Conservation (phyloP, 2,329 filamentous ascomycete species). For the Fonsecaea monophora region DNA sequence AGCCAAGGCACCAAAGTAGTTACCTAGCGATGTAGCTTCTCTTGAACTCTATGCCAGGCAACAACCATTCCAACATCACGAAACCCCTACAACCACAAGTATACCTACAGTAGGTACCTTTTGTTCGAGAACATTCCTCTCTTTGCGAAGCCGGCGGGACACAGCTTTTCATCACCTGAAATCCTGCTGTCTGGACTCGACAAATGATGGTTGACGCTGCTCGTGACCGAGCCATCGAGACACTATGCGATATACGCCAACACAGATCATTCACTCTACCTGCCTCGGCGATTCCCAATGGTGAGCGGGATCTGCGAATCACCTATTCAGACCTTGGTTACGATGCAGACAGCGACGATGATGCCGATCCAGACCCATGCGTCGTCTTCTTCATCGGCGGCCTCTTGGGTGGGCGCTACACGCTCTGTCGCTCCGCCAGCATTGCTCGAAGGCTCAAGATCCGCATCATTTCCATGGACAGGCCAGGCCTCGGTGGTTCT, state of each 20-base stretch:
- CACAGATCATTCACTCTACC: conserved; percentile 18
- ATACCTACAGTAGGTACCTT: too few species aligned
- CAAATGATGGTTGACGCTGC: not conserved
- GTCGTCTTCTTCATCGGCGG: conserved; percentile 20
- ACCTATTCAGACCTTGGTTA: conserved; percentile 21
- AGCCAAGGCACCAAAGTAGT: too few species aligned
- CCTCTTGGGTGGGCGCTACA: conserved; percentile 20
- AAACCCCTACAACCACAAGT: too few species aligned
- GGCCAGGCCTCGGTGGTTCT: conserved; percentile 14
- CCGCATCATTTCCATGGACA: conserved; percentile 19
- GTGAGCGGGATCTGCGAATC: conserved; percentile 5
- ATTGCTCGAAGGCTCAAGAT: conserved; percentile 11
- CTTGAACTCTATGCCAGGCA: too few species aligned
- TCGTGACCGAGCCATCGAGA: conserved; percentile 1
- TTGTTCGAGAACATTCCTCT: not conserved
- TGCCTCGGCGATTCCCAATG: conserved; percentile 12
- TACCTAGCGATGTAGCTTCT: too few species aligned
- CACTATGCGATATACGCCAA: conserved; percentile 13
- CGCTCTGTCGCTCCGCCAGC: conserved; percentile 8
- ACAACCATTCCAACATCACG: too few species aligned
- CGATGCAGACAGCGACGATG: not conserved
- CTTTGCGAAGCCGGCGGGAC: not conserved
- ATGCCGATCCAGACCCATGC: not conserved
- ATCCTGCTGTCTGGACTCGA: not conserved
- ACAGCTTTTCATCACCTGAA: not conserved